phyloP scores from a whole-genome alignment of 2,329 filamentous ascomycete genomes.

The Juglanconis sp. region DNA sequence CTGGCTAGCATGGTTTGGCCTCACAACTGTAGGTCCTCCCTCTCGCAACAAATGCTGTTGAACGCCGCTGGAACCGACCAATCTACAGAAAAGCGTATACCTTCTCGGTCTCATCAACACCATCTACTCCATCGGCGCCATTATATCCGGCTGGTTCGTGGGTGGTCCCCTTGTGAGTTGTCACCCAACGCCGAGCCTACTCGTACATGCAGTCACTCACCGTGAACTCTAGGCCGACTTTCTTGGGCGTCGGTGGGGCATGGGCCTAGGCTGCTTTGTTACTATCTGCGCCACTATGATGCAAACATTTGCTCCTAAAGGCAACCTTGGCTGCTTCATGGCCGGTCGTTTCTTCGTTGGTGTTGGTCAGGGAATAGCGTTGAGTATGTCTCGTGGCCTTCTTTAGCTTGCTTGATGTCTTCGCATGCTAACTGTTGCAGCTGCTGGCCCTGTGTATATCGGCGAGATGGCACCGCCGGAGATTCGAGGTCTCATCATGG shows the following conservation, averaged over 20 bases:
- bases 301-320: constrained; percentile 61
- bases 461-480: constrained; percentile 63
- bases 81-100: constrained; percentile 26
- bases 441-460: constrained; percentile 68
- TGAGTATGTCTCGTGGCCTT: constrained; percentile 27
- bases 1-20: constrained; percentile 63
- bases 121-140: constrained; percentile 67
- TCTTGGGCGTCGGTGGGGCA: constrained; percentile 61
- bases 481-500: constrained; percentile 66
- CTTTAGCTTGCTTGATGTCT: constrained; percentile 5
- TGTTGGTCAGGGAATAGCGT: constrained; percentile 65
- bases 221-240: constrained; percentile 43
- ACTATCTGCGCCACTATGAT: constrained; percentile 68
- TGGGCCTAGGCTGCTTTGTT: constrained; percentile 61
- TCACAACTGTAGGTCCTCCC: constrained; percentile 32
- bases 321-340: constrained; percentile 64
- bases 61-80: not conserved
- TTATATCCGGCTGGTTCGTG: constrained; percentile 67
- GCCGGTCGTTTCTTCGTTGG: constrained; percentile 67
- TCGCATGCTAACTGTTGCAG: constrained; percentile 31
- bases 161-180: constrained; percentile 54
- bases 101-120: constrained; percentile 58
- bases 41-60: not conserved
- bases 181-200: no score
- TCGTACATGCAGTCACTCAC: not conserved